Evolutionary conservation across 1,284 basidiomycete species (phyloP), one percentile per base, ranked within the genome.

Genomic region (Cystobasidium pallidum): DNA sequence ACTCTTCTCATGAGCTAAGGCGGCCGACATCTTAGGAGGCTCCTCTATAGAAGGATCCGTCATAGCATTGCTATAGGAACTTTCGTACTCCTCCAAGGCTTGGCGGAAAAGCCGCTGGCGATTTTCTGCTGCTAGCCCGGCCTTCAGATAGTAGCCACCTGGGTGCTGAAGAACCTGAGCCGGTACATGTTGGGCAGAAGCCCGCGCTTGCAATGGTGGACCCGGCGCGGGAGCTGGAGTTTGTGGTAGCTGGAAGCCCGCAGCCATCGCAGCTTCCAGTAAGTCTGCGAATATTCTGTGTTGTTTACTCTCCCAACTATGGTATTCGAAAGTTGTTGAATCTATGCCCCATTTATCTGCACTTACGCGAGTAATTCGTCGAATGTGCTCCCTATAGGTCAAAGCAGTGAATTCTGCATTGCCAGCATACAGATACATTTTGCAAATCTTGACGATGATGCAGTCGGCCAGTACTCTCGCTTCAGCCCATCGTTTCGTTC

Each of bases 401-500:
- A 86, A 86, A 2, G 94, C 82, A 0, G 91, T 89, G 1, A 91
- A 85, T 0, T 88, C 82, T 36, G 91, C 87, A 74, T 94, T 91
- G 75, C 88, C 88, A 75, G 91, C 89, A 81, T 98, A 98, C 6
- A 98, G 84, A 78, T 91, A 90, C 3, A 96, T 83, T 78, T 94
- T 93, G 77, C 87, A 88, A 65, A 95, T 89, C 91, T 94, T 92
- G 78, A 94, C 83, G 73, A 88, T 91, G 72, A 95, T 88, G 76
- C 91, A 91, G 79, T 99, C 95, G 0, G 91, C 91, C 1, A 99
- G 85, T 1, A 98, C 95, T 79, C 96, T 97, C 1, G 94, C 95
- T 81, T 99, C 95, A 2, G 95, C 94, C 94, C 95, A 98, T 34
- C 95, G 86, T 80, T 98, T 98, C 0, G 94, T 97, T 2, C 94